Conservation (phyloP, 495 filamentous ascomycete genomes). For the Podospora anserina region DNA sequence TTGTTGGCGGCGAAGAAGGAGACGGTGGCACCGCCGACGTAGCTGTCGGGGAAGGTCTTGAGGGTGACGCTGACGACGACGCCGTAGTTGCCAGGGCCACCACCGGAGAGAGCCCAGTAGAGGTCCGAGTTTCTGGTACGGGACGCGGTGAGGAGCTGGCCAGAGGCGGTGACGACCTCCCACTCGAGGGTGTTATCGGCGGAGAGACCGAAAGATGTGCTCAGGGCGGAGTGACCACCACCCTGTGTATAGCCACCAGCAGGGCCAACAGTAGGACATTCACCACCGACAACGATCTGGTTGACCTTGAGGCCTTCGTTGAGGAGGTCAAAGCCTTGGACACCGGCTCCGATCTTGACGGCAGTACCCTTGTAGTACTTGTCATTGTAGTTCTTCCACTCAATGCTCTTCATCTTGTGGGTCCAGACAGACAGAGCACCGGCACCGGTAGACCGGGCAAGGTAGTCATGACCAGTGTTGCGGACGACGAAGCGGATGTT, state of each 20-base stretch:
- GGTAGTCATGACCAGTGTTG: conserved; percentile 49
- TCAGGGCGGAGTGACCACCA: conserved; percentile 58
- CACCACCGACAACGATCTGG: conserved; percentile 51
- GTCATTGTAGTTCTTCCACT: conserved; percentile 42
- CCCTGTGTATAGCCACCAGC: conserved; percentile 57
- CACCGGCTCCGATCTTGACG: conserved; percentile 57
- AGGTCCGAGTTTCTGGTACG: conserved; percentile 51
- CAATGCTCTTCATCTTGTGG: conserved; percentile 49
- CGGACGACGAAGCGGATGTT: conserved; percentile 49
- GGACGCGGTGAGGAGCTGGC: conserved; percentile 47
- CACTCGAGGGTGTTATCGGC: conserved; percentile 60
- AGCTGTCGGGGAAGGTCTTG: conserved; percentile 40
- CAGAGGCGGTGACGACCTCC: conserved; percentile 55
- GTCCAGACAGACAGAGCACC: conserved; percentile 53
- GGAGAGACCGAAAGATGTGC: conserved; percentile 55
- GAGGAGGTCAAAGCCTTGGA: conserved; percentile 54
- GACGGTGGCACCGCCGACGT: conserved; percentile 33
- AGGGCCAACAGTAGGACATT: conserved; percentile 52
- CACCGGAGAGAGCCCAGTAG: conserved; percentile 61
- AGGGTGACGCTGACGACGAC: conserved; percentile 44
- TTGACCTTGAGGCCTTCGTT: conserved; percentile 42
- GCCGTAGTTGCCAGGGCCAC: conserved; percentile 52
- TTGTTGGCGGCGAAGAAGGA: conserved; percentile 31
- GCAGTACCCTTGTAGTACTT: conserved; percentile 44
- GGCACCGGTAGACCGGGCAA: conserved; percentile 50